These are phyloP conservation scores for Bjerkandera adusta DNA, from an alignment of 1,284 basidiomycete species.

Conservation along the genomic window DNA sequence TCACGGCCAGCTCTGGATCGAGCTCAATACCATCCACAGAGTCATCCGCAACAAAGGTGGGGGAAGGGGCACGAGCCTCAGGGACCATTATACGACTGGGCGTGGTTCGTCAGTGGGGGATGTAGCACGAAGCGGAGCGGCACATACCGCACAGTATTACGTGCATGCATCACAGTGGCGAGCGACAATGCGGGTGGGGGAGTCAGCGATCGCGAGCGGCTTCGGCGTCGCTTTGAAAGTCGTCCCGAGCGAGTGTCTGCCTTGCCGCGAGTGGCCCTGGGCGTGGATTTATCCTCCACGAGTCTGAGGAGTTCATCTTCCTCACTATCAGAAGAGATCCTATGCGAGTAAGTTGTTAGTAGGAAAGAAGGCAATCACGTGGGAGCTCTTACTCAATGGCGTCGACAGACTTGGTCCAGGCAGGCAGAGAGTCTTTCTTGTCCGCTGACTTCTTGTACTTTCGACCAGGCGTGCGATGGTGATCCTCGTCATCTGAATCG, in stretches of 20 bases:
- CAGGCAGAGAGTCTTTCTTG: conserved; percentile 17
- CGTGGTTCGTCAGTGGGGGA: neutral
- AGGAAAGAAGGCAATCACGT: neutral
- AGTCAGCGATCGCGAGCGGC: conserved; percentile 68
- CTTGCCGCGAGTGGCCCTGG: conserved; percentile 10
- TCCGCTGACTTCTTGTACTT: conserved; percentile 38
- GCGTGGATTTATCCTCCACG: conserved; percentile 27
- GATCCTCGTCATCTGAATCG: conserved; percentile 25
- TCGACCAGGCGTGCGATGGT: conserved; percentile 31
- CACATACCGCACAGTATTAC: conserved; percentile 54
- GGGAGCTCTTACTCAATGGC: conserved; percentile 23
- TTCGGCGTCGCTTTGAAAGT: conserved; percentile 43
- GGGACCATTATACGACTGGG: conserved; percentile 4
- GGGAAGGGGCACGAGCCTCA: conserved; percentile 40
- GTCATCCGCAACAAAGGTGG: conserved; percentile 42
- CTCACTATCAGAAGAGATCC: conserved; percentile 45
- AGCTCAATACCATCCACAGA: conserved; percentile 47
- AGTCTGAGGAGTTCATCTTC: conserved; percentile 32
- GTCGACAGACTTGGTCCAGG: conserved; percentile 25
- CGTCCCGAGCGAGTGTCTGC: conserved; percentile 14
- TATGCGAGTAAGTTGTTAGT: conserved; percentile 10
- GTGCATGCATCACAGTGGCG: conserved; percentile 50
- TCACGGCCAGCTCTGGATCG: conserved; percentile 59
- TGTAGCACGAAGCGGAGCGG: neutral
- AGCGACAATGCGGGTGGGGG: conserved; percentile 62